These are phyloP conservation scores for Chrysoporthe deuterocubensis DNA, from an alignment of 2,329 filamentous ascomycete species.

Conservation along the genomic window DNA sequence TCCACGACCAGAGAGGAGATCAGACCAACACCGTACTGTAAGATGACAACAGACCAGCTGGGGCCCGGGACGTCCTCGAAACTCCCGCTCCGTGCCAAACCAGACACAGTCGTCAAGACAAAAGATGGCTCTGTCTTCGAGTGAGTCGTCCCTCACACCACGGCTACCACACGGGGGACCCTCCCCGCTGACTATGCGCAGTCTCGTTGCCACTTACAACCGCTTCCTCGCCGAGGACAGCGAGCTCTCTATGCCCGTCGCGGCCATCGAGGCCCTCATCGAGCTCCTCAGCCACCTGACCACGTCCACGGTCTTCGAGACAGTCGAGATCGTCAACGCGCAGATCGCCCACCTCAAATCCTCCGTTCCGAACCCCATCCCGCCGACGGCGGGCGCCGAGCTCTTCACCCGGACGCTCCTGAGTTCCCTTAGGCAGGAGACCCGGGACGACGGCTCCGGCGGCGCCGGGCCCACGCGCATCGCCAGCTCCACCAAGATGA, in stretches of 20 bases:
- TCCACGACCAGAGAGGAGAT: background rate
- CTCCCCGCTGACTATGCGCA: slow-evolving; percentile 31
- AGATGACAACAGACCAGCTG: slow-evolving; percentile 26
- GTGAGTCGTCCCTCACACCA: slow-evolving; percentile 31
- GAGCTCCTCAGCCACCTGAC: slow-evolving; percentile 79
- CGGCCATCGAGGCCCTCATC: slow-evolving; percentile 67
- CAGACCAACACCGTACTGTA: background rate
- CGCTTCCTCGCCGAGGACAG: slow-evolving; percentile 66
- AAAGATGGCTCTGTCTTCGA: slow-evolving; percentile 39
- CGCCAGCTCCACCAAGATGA: slow-evolving; percentile 45
- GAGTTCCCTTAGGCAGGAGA: slow-evolving; percentile 65
- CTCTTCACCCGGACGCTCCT: slow-evolving; percentile 95
- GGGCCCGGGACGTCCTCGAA: slow-evolving; percentile 16
- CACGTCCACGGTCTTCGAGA: slow-evolving; percentile 90
- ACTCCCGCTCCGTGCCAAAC: slow-evolving; percentile 22
- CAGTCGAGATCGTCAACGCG: slow-evolving; percentile 75
- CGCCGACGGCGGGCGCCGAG: slow-evolving; percentile 90
- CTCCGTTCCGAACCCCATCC: slow-evolving; percentile 84
- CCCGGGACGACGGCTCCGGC: slow-evolving; percentile 34
- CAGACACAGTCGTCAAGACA: slow-evolving; percentile 23
- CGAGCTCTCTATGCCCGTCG: slow-evolving; percentile 93
- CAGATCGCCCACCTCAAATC: slow-evolving; percentile 79
- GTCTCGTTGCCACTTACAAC: slow-evolving; percentile 61
- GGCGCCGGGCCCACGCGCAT: slow-evolving; percentile 33
- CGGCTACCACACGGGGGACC: background rate